Percentiles rank a stretch among this genome's conserved stretches.
Evolutionary conservation across 257 asterid genomes (phyloP).

Genomic region (Solanum medicagineum): DNA sequence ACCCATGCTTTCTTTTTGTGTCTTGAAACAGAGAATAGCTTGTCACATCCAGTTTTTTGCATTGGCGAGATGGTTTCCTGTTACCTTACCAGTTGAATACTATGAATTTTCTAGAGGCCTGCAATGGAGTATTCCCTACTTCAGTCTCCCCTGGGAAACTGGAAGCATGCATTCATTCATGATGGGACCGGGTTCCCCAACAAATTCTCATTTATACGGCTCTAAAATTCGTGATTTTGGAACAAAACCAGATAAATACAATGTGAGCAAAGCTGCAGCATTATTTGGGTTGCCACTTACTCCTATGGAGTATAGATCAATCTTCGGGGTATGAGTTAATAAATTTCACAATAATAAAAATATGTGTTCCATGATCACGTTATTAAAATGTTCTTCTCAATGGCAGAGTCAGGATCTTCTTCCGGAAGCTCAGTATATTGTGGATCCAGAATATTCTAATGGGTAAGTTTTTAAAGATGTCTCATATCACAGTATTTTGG

Average conservation of each 20-base stretch:
- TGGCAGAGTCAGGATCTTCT: slow-evolving; percentile 48
- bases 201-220: slow-evolving; percentile 21
- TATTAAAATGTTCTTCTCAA: slow-evolving; percentile 10
- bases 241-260: slow-evolving; percentile 21
- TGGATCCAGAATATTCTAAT: slow-evolving; percentile 60
- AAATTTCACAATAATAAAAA: neutral
- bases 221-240: slow-evolving; percentile 27
- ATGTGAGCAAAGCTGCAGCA: slow-evolving; percentile 17
- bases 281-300: slow-evolving; percentile 63
- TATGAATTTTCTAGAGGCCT: slow-evolving; percentile 73
- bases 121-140: slow-evolving; percentile 89
- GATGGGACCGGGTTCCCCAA: slow-evolving; percentile 49
- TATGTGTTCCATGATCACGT: neutral
- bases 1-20: neutral
- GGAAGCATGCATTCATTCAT: slow-evolving; percentile 11
- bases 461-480: slow-evolving; percentile 41
- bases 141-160: slow-evolving; percentile 82
- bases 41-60: slow-evolving; percentile 85
- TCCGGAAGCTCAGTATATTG: slow-evolving; percentile 69
- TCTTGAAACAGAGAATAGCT: slow-evolving; percentile 57
- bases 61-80: slow-evolving; percentile 64
- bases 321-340: slow-evolving; percentile 51
- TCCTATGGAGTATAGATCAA: slow-evolving; percentile 61
- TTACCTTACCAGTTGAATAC: slow-evolving; percentile 71
- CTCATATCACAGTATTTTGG: neutral